Base-by-base conservation (phyloP, 2,329 filamentous ascomycete genomes). In the Neofusicoccum parvum region DNA sequence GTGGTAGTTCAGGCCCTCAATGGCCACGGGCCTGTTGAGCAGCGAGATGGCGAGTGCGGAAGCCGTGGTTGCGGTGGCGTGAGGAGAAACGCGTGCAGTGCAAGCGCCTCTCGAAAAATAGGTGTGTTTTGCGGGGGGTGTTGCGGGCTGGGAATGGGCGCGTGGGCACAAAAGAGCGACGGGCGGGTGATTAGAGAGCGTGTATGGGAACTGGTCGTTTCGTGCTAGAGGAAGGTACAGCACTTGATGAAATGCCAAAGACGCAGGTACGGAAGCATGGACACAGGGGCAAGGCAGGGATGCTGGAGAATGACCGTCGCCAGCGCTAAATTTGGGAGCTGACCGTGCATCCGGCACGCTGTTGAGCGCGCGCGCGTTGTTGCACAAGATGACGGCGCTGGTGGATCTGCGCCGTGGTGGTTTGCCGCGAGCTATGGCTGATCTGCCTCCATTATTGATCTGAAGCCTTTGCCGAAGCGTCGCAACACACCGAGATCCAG, bases 1-100 rank as follows among this genome's bases (percentile, higher is more conserved):
- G 43, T 41, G 45, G 53, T 72, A 76, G 74, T 66, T 83, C n/a
- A 46, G 43, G 50, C 20, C 23, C 45, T 62, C 85, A 76, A 86
- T 82, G 81, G 85, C 82, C 81, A 85, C 82, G 70, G 86, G 83
- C 83, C 84, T 80, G 73, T 85, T 87, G 66, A 87, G 80, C 74
- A 86, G 77, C 39, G 77, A 79, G 73, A 83, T 82, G 79, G 84
- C 85, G 78, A 87, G 83, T 74, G 85, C 83, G 78, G 84, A 87
- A 80, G 85, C 82, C 82, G 83, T 86, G 72, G 59, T 78, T 62
- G 72, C 49, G 64, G 48, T 62, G 37, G 51, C 49, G 51, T 58
- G 56, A 50, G 43, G 63, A 65, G 62, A 65, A 62, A 62, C 64
- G 64, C 64, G 64, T 32, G 37, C 37, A 27, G 27, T 39, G 53